Conservation (phyloP, 108 stramenopile species). For the Chaetoceros tenuissimus region DNA sequence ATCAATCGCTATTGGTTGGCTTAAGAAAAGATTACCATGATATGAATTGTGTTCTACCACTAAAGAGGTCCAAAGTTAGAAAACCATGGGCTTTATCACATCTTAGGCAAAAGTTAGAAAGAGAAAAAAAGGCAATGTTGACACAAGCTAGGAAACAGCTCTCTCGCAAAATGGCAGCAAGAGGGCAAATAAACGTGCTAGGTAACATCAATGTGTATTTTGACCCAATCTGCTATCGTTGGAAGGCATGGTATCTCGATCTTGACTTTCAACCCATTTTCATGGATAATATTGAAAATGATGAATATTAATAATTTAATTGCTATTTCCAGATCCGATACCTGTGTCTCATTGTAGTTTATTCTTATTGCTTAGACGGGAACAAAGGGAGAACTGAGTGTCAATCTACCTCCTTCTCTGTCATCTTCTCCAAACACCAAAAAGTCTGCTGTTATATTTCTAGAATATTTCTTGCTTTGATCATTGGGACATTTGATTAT, state of each 20-base stretch:
- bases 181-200: conserved; percentile 18
- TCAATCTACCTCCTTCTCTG: no score
- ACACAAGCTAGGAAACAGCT: background rate
- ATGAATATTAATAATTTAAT: no score
- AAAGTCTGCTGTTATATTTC: no score
- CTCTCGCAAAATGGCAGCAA: background rate
- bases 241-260: conserved; percentile 73
- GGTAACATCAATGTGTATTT: conserved; percentile 65
- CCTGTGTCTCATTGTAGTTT: no score
- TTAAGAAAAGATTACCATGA: conserved; percentile 12
- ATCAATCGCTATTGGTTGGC: background rate
- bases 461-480: no score
- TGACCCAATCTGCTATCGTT: conserved; percentile 58
- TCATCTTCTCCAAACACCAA: no score
- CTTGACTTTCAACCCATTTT: conserved; percentile 46
- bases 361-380: no score
- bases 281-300: no score
- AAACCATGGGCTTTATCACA: background rate
- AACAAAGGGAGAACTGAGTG: no score
- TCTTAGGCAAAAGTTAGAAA: conserved; percentile 1
- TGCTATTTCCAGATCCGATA: no score
- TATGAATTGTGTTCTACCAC: conserved; percentile 15
- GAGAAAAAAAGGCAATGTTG: conserved; percentile 3
- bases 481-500: background rate
- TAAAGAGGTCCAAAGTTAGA: background rate